A percentile compares a stretch with the other conserved stretches of the same genome.
phyloP scores from a whole-genome alignment of 192 early-diverging fungal genomes.

The Coemansia reversa region DNA sequence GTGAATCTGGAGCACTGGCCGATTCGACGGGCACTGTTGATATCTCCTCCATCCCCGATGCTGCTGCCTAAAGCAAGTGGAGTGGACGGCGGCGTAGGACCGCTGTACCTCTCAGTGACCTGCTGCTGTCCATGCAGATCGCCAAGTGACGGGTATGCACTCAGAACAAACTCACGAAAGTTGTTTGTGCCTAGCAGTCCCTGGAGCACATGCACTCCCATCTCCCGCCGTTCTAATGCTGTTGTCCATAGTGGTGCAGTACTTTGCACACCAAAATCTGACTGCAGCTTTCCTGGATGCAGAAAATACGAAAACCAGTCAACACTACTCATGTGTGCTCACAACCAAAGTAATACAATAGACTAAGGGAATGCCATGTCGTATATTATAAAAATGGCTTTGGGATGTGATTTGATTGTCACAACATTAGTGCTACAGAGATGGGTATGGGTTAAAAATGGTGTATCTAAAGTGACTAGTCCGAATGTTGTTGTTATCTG shows the following conservation, averaged over 20 bases:
- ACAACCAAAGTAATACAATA: background rate
- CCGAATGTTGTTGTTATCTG: too few relatives aligned
- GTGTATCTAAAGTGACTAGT: too few relatives aligned
- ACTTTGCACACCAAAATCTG: constrained; percentile 22
- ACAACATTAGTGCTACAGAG: background rate
- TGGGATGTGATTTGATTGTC: background rate
- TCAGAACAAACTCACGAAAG: constrained; percentile 39
- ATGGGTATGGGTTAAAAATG: background rate
- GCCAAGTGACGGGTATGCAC: constrained; percentile 34
- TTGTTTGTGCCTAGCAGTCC: constrained; percentile 38
- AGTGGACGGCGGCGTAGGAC: constrained; percentile 40
- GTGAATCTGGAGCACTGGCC: constrained; percentile 36
- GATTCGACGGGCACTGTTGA: background rate
- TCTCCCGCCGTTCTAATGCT: constrained; percentile 9
- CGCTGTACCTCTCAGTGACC: constrained; percentile 8
- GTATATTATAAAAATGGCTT: background rate
- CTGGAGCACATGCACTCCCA: constrained; percentile 17
- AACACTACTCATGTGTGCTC: constrained; percentile 10
- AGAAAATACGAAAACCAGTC: constrained; percentile 49
- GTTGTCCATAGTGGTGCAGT: constrained; percentile 4
- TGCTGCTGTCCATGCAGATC: constrained; percentile 13
- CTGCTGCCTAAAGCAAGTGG: constrained; percentile 3
- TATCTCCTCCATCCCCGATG: background rate
- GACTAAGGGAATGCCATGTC: background rate
- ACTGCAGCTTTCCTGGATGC: constrained; percentile 30